Evolutionary conservation across 2,329 filamentous ascomycete species (phyloP).

Genomic region (Graphiopsis chlorocephala): DNA sequence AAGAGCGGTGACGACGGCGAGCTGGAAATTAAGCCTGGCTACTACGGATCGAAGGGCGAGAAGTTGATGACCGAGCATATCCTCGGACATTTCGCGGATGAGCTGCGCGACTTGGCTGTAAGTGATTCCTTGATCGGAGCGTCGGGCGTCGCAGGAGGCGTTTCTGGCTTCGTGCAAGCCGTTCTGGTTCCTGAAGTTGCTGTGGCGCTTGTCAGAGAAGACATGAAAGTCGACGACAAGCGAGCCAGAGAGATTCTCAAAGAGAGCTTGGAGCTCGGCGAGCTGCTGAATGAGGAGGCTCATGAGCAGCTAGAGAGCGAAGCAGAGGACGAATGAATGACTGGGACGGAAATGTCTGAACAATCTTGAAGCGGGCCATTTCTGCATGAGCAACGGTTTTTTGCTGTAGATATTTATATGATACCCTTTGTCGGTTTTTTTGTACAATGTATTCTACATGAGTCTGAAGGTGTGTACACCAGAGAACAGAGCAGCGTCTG

Average conservation of each 20-base stretch:
- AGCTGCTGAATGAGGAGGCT: conserved; percentile 32
- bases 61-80: conserved; percentile 36
- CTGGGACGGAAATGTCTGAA: background rate
- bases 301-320: conserved; percentile 24
- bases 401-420: background rate
- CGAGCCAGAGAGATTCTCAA: conserved; percentile 27
- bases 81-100: conserved; percentile 26
- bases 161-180: conserved; percentile 36
- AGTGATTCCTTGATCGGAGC: conserved; percentile 32
- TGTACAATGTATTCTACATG: conserved; percentile 6
- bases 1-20: background rate
- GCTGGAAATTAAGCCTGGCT: conserved; percentile 24
- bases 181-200: conserved; percentile 40
- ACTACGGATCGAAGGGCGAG: conserved; percentile 37
- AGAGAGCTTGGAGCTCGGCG: conserved; percentile 34
- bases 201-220: conserved; percentile 34
- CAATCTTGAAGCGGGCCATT: background rate
- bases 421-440: conserved; percentile 5
- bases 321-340: conserved; percentile 15
- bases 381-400: background rate
- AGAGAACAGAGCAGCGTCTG: background rate
- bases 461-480: background rate
- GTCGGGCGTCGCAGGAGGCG: conserved; percentile 33
- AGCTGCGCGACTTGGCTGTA: conserved; percentile 29
- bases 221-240: conserved; percentile 27